phyloP scores from a whole-genome alignment of 805 yeast species.

The Myxozyma udenii region DNA sequence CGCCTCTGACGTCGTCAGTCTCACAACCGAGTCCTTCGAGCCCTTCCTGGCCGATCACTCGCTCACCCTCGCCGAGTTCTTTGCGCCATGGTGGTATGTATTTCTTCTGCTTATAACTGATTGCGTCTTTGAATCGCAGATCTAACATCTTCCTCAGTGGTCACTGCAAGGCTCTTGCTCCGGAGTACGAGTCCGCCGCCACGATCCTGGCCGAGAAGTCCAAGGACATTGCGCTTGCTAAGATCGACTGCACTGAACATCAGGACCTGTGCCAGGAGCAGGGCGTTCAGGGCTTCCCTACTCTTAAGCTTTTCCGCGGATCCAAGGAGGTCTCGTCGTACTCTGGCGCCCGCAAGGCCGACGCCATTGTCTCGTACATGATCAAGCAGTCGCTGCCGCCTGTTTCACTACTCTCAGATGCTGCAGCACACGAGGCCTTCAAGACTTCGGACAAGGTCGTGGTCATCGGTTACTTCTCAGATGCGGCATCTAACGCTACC shows the following conservation, averaged over 20 bases:
- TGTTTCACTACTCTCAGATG: conserved; percentile 48
- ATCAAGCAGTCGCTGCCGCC: conserved; percentile 77
- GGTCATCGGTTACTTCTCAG: conserved; percentile 55
- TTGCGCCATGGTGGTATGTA: conserved; percentile 77
- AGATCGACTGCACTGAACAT: conserved; percentile 80
- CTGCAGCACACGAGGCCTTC: conserved; percentile 51
- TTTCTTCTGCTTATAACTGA: not conserved
- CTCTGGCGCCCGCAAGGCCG: conserved; percentile 80
- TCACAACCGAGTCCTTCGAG: conserved; percentile 63
- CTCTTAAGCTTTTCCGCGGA: conserved; percentile 67
- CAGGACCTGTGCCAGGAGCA: conserved; percentile 64
- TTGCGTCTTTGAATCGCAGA: too few species aligned
- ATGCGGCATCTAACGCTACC: conserved; percentile 53
- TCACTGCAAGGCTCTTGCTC: conserved; percentile 82
- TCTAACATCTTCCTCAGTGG: conserved; percentile 48
- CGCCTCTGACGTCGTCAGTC: conserved; percentile 82
- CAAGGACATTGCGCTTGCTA: conserved; percentile 69
- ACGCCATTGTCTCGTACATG: conserved; percentile 75
- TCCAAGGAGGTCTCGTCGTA: conserved; percentile 59
- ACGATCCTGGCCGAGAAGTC: conserved; percentile 56
- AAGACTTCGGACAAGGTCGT: conserved; percentile 43
- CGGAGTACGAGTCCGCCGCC: conserved; percentile 74
- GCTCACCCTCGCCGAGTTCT: conserved; percentile 79
- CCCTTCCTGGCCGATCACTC: conserved; percentile 67
- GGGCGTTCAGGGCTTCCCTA: conserved; percentile 79